Conservation (phyloP, 441 rosid species). For the Populus hybrid region DNA sequence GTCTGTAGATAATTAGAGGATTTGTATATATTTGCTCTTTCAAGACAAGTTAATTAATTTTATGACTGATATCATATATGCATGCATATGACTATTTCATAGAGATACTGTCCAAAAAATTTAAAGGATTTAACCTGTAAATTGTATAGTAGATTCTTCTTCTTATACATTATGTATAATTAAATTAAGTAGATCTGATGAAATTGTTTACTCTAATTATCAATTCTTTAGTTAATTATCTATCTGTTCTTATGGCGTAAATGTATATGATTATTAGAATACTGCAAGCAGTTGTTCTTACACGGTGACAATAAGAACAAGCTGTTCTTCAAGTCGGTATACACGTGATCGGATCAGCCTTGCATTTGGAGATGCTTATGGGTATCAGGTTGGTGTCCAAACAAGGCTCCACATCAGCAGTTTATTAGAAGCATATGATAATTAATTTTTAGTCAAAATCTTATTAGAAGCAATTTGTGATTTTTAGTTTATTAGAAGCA, state of each 20-base stretch:
- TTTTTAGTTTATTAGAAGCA: too few species aligned
- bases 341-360: conserved; percentile 72
- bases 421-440: not conserved
- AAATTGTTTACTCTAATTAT: not conserved
- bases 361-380: conserved; percentile 72
- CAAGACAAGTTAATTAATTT: not conserved
- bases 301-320: conserved; percentile 51
- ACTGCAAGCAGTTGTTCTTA: conserved; percentile 43
- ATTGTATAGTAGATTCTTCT: not conserved
- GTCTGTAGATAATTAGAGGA: not conserved
- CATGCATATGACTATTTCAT: not conserved
- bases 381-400: conserved; percentile 52
- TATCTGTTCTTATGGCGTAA: conserved; percentile 8
- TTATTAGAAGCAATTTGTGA: not conserved
- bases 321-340: conserved; percentile 56
- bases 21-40: not conserved
- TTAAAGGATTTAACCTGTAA: not conserved
- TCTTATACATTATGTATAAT: not conserved
- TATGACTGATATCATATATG: not conserved
- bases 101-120: not conserved
- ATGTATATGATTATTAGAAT: not conserved
- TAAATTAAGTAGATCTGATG: not conserved
- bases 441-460: not conserved
- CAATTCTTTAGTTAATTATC: not conserved
- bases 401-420: not conserved